These are phyloP conservation scores for Pseudocercospora eumusae DNA, from an alignment of 2,329 filamentous ascomycete genomes.

Conservation along the genomic window DNA sequence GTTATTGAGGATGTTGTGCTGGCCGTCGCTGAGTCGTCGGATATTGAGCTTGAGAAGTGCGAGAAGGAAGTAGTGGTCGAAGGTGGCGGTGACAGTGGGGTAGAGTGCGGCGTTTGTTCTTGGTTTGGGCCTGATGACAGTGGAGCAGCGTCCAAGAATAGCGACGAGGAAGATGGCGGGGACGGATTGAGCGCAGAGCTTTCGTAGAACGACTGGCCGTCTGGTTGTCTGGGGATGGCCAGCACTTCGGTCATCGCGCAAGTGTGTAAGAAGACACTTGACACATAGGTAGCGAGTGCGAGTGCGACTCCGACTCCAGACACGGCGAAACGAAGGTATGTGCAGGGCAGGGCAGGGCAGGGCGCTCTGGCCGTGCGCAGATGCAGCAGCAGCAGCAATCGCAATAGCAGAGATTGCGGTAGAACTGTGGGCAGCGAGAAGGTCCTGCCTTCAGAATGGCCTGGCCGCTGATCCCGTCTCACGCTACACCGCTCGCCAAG, in stretches of 20 bases:
- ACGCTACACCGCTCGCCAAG: conserved; percentile 2
- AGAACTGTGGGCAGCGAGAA: background rate
- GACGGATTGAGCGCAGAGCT: conserved; percentile 45
- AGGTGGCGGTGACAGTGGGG: conserved; percentile 30
- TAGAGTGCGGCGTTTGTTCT: conserved; percentile 34
- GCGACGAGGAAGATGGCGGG: conserved; percentile 47
- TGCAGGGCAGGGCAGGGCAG: too few relatives aligned
- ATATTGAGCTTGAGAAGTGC: conserved; percentile 48
- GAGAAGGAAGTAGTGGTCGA: conserved; percentile 40
- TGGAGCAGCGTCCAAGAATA: conserved; percentile 42
- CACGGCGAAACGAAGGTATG: conserved; percentile 16
- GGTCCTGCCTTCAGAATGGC: background rate
- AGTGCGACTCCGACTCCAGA: background rate
- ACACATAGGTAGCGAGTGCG: conserved; percentile 21
- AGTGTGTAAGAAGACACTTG: conserved; percentile 1
- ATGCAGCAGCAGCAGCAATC: background rate
- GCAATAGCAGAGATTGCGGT: background rate
- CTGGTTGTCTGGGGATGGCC: conserved; percentile 43
- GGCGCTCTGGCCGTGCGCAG: background rate
- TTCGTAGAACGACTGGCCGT: conserved; percentile 47
- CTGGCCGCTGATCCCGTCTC: background rate
- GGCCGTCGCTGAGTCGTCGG: conserved; percentile 54
- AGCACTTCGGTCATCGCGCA: conserved; percentile 49
- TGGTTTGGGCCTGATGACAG: conserved; percentile 37
- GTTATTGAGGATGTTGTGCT: conserved; percentile 59